These are phyloP conservation scores for Kuraishia borneana DNA, from an alignment of 805 yeast species.

Conservation along the genomic window DNA sequence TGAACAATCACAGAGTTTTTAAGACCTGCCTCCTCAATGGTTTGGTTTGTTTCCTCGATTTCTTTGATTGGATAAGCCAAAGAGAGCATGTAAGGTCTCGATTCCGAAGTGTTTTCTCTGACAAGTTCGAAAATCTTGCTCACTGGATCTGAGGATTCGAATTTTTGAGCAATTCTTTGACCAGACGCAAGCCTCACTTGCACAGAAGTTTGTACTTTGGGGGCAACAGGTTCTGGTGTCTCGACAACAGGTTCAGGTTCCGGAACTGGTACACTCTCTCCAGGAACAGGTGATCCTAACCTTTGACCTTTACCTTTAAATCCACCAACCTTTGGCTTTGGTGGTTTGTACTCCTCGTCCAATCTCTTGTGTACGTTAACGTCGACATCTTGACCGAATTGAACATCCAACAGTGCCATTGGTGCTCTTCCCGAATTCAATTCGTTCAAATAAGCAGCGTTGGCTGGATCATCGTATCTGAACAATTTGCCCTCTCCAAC, in stretches of 20 bases:
- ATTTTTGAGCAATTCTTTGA: constrained; percentile 49
- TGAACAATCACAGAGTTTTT: constrained; percentile 83
- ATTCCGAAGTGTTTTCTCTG: constrained; percentile 28
- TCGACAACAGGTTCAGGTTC: constrained; percentile 7
- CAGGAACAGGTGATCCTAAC: constrained; percentile 83
- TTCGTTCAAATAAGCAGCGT: constrained; percentile 65
- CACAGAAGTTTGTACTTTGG: constrained; percentile 30
- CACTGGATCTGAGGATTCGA: constrained; percentile 57
- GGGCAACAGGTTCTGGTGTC: constrained; percentile 3
- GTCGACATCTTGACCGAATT: constrained; percentile 87
- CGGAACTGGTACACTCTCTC: constrained; percentile 29
- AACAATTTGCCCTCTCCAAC: constrained; percentile 85
- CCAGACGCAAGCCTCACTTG: constrained; percentile 85
- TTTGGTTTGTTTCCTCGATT: constrained; percentile 42
- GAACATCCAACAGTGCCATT: constrained; percentile 65
- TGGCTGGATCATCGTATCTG: constrained; percentile 89
- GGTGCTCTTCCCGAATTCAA: constrained; percentile 91
- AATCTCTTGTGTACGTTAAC: constrained; percentile 73
- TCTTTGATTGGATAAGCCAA: constrained; percentile 77
- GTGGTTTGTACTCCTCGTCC: constrained; percentile 64
- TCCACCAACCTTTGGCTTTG: constrained; percentile 47
- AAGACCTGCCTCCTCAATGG: constrained; percentile 67
- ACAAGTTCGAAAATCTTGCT: constrained; percentile 61
- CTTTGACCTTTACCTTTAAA: constrained; percentile 75
- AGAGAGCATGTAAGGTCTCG: constrained; percentile 52